Percentiles rank a stretch among this genome's conserved stretches.
Conservation (phyloP, 192 early-diverging fungal species). For the Coemansia sp. region DNA sequence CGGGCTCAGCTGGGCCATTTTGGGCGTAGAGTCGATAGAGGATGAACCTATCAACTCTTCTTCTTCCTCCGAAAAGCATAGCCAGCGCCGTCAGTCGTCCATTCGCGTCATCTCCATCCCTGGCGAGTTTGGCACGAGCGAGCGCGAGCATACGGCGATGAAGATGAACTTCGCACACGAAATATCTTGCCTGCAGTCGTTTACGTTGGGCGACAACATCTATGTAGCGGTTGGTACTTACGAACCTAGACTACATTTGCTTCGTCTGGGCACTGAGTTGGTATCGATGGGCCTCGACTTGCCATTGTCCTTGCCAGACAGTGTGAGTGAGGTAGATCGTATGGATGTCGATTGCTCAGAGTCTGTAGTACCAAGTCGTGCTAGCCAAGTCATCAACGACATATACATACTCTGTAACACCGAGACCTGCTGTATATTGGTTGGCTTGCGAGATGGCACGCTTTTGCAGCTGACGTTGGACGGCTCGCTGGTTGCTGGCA, state of each 20-base stretch:
- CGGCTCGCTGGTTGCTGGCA: not conserved
- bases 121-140: not conserved
- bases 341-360: conserved; percentile 11
- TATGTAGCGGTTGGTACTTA: conserved; percentile 28
- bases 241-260: conserved; percentile 14
- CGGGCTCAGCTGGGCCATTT: not conserved
- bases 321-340: not conserved
- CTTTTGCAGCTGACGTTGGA: not conserved
- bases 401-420: conserved; percentile 18
- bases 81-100: not conserved
- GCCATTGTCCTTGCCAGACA: not conserved
- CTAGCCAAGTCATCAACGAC: conserved; percentile 25
- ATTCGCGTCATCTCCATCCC: conserved; percentile 5
- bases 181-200: conserved; percentile 28
- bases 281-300: not conserved
- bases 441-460: conserved; percentile 36
- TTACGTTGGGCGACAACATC: conserved; percentile 6
- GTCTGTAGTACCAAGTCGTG: not conserved
- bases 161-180: conserved; percentile 18
- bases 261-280: not conserved
- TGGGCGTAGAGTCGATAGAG: not conserved
- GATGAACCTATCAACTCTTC: not conserved
- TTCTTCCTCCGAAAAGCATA: not conserved
- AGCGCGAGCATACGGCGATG: not conserved
- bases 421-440: conserved; percentile 17